Evolutionary conservation across 768 basidiomycete genomes (phyloP).

Genomic region (Boletellus emodensis): DNA sequence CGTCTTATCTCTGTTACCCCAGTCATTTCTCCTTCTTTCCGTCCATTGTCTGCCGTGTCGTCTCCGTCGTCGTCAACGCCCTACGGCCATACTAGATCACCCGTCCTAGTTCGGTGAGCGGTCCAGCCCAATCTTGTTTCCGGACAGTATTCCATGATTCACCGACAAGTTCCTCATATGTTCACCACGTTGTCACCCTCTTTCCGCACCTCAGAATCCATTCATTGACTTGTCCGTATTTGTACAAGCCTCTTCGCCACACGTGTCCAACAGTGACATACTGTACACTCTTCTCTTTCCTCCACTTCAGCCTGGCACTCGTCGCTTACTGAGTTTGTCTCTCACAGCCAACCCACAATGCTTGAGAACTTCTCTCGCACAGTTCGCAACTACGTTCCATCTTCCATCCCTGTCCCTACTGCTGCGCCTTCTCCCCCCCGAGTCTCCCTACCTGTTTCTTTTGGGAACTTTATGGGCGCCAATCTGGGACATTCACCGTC

Average conservation of each 20-base stretch:
- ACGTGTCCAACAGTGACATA: slow-evolving; percentile 10
- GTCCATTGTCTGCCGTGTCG: slow-evolving; percentile 8
- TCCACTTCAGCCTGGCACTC: not conserved
- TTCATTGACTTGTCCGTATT: slow-evolving; percentile 6
- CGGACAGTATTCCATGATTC: not conserved
- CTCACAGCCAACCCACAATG: slow-evolving; percentile 43
- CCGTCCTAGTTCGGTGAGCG: slow-evolving; percentile 30
- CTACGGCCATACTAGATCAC: slow-evolving; percentile 29
- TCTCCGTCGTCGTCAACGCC: slow-evolving; percentile 11
- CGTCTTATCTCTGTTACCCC: slow-evolving; percentile 15
- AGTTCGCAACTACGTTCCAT: slow-evolving; percentile 51
- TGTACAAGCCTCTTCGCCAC: slow-evolving; percentile 11
- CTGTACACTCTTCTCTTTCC: not conserved
- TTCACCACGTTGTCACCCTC: slow-evolving; percentile 12
- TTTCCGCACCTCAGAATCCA: slow-evolving; percentile 7
- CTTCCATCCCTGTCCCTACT: slow-evolving; percentile 46
- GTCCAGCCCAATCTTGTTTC: not conserved
- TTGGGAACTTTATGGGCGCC: slow-evolving; percentile 39
- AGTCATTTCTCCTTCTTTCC: slow-evolving; percentile 11
- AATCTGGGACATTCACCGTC: slow-evolving; percentile 19
- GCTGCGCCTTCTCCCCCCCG: slow-evolving; percentile 47
- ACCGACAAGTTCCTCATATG: not conserved
- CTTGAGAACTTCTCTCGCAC: slow-evolving; percentile 51
- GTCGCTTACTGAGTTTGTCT: slow-evolving; percentile 13
- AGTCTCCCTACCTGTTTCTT: slow-evolving; percentile 47